Base-by-base conservation (phyloP, 2,329 filamentous ascomycete species). In the Neofusicoccum sp. region DNA sequence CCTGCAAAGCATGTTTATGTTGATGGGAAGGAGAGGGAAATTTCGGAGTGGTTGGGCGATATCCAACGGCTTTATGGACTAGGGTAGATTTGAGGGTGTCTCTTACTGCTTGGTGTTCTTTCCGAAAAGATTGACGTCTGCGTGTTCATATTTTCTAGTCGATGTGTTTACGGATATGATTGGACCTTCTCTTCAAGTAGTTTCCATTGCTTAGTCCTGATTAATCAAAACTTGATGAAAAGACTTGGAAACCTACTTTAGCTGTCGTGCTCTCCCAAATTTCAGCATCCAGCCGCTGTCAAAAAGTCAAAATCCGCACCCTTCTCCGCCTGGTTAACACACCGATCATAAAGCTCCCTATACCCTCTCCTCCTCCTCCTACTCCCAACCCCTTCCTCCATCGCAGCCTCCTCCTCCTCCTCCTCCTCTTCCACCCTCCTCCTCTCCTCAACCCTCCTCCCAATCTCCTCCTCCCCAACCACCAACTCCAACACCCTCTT, bases 291-390 rank as follows among this genome's bases (percentile, higher is more conserved):
- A n/a, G n/a, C 28, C 16, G 54, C 54, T 14, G 54, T 86, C 61
- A 89, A 71, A 63, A 89, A 88, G 65, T 85, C 85, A 73, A 89
- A 88, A 70, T 89, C 85, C 0, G 80, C 84, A 0, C 86, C 86
- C 1, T 80, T 68, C 65, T 88, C 79, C 0, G 86, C 86, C 71
- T 87, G 85, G 16, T 85, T 87, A 0, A 88, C 86, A 14, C 78
- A 79, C 5, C 84, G 75, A 78, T 86, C 80, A 69, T 87, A 89
- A 52, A 89, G 68, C 0, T 85, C 85, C 1, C 83, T 74, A 72
- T 88, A 89, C 0, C 86, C 86, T 67, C 85, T 80, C 67, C 76
- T 80, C 3, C 64, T 70, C 52, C 28, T 50, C 62, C 70, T 68
- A 11, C 63, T 67, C 37, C 68, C 65, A 56, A 71, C 69, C 14